These are phyloP conservation scores for Craterostigma plantagineum DNA, from an alignment of 257 asterid species.

Conservation along the genomic window DNA sequence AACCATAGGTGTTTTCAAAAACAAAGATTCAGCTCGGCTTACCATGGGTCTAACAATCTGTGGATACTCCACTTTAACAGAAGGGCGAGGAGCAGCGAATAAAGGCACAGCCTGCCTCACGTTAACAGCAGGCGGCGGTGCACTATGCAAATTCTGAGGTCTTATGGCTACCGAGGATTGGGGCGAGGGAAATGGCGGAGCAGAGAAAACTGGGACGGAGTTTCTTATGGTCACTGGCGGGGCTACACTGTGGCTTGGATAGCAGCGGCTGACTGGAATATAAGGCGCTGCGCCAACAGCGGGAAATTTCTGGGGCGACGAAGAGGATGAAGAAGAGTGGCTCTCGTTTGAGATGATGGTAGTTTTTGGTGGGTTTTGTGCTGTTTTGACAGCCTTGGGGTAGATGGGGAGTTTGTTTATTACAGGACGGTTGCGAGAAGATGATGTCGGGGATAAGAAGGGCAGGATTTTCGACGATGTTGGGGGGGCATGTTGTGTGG, in stretches of 20 bases:
- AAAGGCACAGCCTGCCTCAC: too few species aligned
- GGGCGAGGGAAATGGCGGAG: slow-evolving; percentile 60
- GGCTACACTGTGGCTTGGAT: slow-evolving; percentile 49
- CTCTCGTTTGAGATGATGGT: slow-evolving; percentile 16
- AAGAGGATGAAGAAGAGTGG: slow-evolving; percentile 21
- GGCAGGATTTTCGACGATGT: slow-evolving; percentile 91
- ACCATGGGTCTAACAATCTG: slow-evolving; percentile 14
- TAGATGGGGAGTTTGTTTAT: slow-evolving; percentile 17
- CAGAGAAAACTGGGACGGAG: slow-evolving; percentile 68
- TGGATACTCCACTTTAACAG: slow-evolving; percentile 25
- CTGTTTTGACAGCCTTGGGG: slow-evolving; percentile 18
- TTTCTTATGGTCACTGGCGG: slow-evolving; percentile 77
- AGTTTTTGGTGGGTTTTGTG: slow-evolving; percentile 27
- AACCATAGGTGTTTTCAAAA: slow-evolving; percentile 17
- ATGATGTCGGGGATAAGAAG: slow-evolving; percentile 56
- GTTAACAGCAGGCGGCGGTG: too few species aligned
- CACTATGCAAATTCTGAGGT: slow-evolving; percentile 33
- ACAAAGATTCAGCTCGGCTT: slow-evolving; percentile 11
- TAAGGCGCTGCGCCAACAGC: slow-evolving; percentile 82
- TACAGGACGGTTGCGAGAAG: slow-evolving; percentile 31
- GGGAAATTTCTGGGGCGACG: slow-evolving; percentile 57
- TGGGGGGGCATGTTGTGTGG: slow-evolving; percentile 33
- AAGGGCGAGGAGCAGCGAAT: slow-evolving; percentile 32
- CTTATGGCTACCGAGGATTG: slow-evolving; percentile 32
- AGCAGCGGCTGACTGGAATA: slow-evolving; percentile 59